Conservation (phyloP, 2,329 filamentous ascomycete genomes). For the Meredithiella fracta region DNA sequence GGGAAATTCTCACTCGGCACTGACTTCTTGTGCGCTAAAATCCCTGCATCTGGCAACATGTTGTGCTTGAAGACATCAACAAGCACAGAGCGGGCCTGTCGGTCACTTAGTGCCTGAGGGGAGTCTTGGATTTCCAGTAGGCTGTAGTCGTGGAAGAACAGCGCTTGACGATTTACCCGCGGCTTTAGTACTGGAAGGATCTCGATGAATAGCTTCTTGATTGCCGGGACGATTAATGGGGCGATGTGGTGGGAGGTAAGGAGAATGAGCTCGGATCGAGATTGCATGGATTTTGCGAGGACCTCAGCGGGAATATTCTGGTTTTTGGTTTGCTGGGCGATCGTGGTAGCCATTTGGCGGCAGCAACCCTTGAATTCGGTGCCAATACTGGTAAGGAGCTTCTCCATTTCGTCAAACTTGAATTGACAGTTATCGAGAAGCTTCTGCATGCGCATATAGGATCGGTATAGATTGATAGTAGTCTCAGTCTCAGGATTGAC, state of each 20-base stretch:
- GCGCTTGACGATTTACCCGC: slow-evolving; percentile 44
- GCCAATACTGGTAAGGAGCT: slow-evolving; percentile 35
- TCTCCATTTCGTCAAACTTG: slow-evolving; percentile 45
- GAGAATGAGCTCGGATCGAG: slow-evolving; percentile 35
- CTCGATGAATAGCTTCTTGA: slow-evolving; percentile 47
- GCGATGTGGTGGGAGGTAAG: slow-evolving; percentile 33
- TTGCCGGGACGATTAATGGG: slow-evolving; percentile 33
- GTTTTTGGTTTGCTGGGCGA: slow-evolving; percentile 14
- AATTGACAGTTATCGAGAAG: slow-evolving; percentile 35
- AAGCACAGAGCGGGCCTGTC: slow-evolving; percentile 24
- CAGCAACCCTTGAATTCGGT: slow-evolving; percentile 31
- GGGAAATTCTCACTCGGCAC: slow-evolving; percentile 13
- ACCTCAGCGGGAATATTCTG: slow-evolving; percentile 27
- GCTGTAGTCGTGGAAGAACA: slow-evolving; percentile 58
- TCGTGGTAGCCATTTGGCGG: slow-evolving; percentile 16
- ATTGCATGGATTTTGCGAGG: slow-evolving; percentile 29
- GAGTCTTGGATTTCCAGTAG: slow-evolving; percentile 50
- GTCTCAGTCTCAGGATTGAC: slow-evolving; percentile 26
- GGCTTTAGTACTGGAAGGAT: slow-evolving; percentile 42
- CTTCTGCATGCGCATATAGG: slow-evolving; percentile 38
- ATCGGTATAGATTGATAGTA: slow-evolving; percentile 37
- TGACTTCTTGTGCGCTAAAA: slow-evolving; percentile 17
- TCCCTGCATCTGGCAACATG: slow-evolving; percentile 26
- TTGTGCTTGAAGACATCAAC: slow-evolving; percentile 43
- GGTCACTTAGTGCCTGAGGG: slow-evolving; percentile 26